A percentile compares a stretch with the other conserved stretches of the same genome.
These are phyloP conservation scores for Botrytis squamosa DNA, from an alignment of 2,329 filamentous ascomycete species.

Conservation along the genomic window DNA sequence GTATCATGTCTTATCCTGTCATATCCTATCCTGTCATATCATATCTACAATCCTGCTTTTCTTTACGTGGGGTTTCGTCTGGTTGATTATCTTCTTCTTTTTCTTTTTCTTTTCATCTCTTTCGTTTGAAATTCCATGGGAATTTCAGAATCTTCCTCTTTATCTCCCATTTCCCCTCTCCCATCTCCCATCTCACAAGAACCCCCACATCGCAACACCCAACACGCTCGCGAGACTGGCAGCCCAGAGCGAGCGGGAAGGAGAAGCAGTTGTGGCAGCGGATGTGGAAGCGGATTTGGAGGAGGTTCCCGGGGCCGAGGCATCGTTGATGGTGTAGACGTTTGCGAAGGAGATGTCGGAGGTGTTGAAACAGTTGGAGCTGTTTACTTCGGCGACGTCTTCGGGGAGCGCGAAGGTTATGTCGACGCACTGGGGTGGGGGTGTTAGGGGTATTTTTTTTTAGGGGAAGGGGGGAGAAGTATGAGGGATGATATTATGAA, in stretches of 20 bases:
- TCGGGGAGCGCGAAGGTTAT: conserved; percentile 83
- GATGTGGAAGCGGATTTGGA: neutral
- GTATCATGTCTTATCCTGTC: neutral
- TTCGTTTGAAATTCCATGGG: no score
- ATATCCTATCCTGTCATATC: neutral
- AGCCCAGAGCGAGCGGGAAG: neutral
- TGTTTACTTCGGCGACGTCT: conserved; percentile 75
- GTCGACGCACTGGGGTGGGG: conserved; percentile 74
- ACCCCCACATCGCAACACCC: neutral
- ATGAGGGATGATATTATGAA: neutral
- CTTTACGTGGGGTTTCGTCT: neutral
- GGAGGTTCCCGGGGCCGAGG: conserved; percentile 11
- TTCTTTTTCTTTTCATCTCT: no score
- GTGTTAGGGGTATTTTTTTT: conserved; percentile 13
- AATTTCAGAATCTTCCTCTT: neutral
- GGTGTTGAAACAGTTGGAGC: conserved; percentile 83
- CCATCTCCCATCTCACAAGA: neutral
- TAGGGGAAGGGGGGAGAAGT: no score
- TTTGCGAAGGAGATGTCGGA: conserved; percentile 36
- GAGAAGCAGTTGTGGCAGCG: neutral
- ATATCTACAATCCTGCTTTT: neutral
- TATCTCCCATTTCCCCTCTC: no score
- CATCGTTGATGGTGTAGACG: conserved; percentile 64
- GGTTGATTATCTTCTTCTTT: neutral
- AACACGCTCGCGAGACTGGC: neutral